These are phyloP conservation scores for Populus nigra DNA, from an alignment of 345 rosid species.

Conservation along the genomic window DNA sequence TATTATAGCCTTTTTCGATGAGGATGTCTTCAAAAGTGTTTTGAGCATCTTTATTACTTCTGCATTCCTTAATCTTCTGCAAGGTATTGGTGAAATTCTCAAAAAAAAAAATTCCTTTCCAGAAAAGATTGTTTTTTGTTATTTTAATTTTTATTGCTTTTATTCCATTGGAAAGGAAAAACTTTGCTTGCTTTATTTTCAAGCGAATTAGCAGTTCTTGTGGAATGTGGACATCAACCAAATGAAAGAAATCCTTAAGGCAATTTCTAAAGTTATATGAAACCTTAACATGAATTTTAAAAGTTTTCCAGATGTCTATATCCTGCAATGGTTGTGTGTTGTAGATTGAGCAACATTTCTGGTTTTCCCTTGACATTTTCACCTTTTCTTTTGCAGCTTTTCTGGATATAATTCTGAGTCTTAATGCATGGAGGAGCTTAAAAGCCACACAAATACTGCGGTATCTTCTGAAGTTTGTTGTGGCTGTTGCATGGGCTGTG, in stretches of 20 bases:
- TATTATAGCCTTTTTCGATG: constrained; percentile 54
- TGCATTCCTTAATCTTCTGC: constrained; percentile 81
- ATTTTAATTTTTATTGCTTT: background rate
- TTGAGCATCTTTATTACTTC: constrained; percentile 83
- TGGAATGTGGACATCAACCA: constrained; percentile 10
- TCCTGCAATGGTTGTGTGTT: constrained; percentile 5
- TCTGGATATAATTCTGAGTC: constrained; percentile 76
- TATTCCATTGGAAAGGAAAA: background rate
- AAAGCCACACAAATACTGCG: constrained; percentile 73
- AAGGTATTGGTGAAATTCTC: constrained; percentile 47
- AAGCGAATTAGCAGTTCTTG: background rate
- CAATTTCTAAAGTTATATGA: constrained; percentile 7
- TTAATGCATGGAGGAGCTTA: constrained; percentile 84
- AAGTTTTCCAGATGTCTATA: constrained; percentile 5
- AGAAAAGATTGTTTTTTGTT: background rate
- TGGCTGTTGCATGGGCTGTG: constrained; percentile 85
- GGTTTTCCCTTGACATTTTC: constrained; percentile 9
- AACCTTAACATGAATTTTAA: background rate
- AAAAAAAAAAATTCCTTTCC: background rate
- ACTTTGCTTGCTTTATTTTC: background rate
- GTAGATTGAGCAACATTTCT: background rate
- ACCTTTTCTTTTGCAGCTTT: constrained; percentile 46
- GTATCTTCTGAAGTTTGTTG: constrained; percentile 65
- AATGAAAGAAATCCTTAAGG: background rate
- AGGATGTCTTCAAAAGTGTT: constrained; percentile 56